Conservation (phyloP, 768 basidiomycete species). For the Suillus discolor region DNA sequence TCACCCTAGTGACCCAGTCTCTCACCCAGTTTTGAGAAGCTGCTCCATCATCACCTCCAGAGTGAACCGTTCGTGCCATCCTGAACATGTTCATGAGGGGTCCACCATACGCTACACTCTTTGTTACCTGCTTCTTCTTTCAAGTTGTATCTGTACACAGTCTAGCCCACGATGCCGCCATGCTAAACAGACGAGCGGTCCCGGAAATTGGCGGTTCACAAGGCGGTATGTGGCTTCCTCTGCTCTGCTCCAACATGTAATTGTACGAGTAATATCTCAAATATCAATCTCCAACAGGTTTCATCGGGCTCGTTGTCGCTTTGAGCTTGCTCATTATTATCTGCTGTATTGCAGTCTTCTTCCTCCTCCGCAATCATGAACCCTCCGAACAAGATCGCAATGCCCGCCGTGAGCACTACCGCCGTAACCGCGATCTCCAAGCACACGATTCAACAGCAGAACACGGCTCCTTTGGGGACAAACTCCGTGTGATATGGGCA, state of each 20-base stretch:
- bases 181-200: slow-evolving; percentile 32
- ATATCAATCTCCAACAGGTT: slow-evolving; percentile 40
- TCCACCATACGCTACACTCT: neutral
- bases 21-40: neutral
- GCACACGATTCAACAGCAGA: slow-evolving; percentile 23
- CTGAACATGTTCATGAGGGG: neutral
- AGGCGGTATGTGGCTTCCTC: slow-evolving; percentile 41
- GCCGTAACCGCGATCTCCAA: slow-evolving; percentile 30
- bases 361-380: slow-evolving; percentile 55
- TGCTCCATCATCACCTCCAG: neutral
- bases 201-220: slow-evolving; percentile 54
- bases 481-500: slow-evolving; percentile 25
- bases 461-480: slow-evolving; percentile 27
- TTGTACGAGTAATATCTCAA: neutral
- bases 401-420: slow-evolving; percentile 34
- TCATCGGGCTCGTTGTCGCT: slow-evolving; percentile 61
- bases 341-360: slow-evolving; percentile 54
- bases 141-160: neutral
- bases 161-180: neutral
- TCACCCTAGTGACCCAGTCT: neutral
- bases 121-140: neutral
- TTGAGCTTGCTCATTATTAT: slow-evolving; percentile 56
- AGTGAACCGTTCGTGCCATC: neutral
- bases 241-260: neutral
- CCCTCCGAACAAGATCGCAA: slow-evolving; percentile 43